Conservation (phyloP, 306 rosid genomes). For the Fagus crenata region DNA sequence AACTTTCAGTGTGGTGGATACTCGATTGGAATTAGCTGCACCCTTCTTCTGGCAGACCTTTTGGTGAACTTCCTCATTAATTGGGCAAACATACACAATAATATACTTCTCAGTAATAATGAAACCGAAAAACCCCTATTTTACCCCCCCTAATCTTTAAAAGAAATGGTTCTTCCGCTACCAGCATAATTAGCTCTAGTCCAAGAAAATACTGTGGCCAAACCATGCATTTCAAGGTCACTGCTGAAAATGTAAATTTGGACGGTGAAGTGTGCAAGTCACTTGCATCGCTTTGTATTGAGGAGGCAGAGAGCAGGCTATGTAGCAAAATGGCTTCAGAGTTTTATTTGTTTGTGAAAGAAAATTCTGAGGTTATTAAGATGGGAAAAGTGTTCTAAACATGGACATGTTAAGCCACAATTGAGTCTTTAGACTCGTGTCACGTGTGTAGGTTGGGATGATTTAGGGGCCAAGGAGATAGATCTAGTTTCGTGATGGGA, state of each 20-base stretch:
- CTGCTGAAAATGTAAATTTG: neutral
- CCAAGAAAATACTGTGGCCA: conserved; percentile 28
- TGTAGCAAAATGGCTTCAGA: conserved; percentile 24
- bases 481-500: no score
- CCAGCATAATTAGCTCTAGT: conserved; percentile 17
- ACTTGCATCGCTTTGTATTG: conserved; percentile 45
- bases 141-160: conserved; percentile 20
- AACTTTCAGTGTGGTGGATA: conserved; percentile 62
- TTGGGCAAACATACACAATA: conserved; percentile 57
- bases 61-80: conserved; percentile 41
- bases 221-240: conserved; percentile 39
- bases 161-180: conserved; percentile 11
- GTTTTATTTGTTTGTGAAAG: conserved; percentile 32
- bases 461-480: no score
- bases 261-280: neutral
- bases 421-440: neutral
- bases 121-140: conserved; percentile 32
- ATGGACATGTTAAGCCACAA: neutral
- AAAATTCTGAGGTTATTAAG: conserved; percentile 15
- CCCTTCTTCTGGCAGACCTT: conserved; percentile 51
- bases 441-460: no score
- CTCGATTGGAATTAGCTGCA: conserved; percentile 61
- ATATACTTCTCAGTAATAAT: conserved; percentile 2
- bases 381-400: conserved; percentile 27
- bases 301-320: conserved; percentile 39